phyloP scores from a whole-genome alignment of 1,139 yeast species.

The Petasospora rhodanensis region DNA sequence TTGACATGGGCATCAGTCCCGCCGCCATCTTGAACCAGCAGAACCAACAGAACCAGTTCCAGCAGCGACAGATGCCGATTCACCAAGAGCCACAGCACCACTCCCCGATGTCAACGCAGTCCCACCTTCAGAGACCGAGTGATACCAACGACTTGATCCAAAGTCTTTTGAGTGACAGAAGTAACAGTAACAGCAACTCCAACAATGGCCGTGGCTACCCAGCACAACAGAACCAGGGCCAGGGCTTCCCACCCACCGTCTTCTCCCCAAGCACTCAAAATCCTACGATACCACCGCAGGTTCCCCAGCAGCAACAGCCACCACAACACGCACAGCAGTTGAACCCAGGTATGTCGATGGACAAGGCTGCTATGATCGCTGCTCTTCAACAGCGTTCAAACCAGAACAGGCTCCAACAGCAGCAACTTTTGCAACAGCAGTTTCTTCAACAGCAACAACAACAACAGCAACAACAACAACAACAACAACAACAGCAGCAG shows the following conservation, averaged over 20 bases:
- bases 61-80: constrained; percentile 17
- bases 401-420: constrained; percentile 23
- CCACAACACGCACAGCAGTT: constrained; percentile 14
- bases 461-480: constrained; percentile 21
- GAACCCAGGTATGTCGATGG: constrained; percentile 24
- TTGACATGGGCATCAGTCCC: constrained; percentile 16
- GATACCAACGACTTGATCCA: constrained; percentile 14
- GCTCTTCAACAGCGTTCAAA: constrained; percentile 29
- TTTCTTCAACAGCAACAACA: constrained; percentile 13
- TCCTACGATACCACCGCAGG: constrained; percentile 16
- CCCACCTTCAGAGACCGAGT: constrained; percentile 12
- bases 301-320: constrained; percentile 7
- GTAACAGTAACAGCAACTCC: background rate
- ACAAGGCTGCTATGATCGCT: constrained; percentile 33
- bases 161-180: constrained; percentile 12
- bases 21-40: constrained; percentile 12
- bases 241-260: constrained; percentile 25
- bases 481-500: constrained; percentile 22
- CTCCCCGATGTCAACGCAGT: constrained; percentile 12
- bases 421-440: constrained; percentile 19
- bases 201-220: constrained; percentile 19
- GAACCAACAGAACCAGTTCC: constrained; percentile 10
- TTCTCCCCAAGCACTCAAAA: constrained; percentile 20
- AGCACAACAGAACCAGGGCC: constrained; percentile 18
- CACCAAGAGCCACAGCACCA: constrained; percentile 14